phyloP scores from a whole-genome alignment of 1,284 basidiomycete species.

The Ustilago bromivora region DNA sequence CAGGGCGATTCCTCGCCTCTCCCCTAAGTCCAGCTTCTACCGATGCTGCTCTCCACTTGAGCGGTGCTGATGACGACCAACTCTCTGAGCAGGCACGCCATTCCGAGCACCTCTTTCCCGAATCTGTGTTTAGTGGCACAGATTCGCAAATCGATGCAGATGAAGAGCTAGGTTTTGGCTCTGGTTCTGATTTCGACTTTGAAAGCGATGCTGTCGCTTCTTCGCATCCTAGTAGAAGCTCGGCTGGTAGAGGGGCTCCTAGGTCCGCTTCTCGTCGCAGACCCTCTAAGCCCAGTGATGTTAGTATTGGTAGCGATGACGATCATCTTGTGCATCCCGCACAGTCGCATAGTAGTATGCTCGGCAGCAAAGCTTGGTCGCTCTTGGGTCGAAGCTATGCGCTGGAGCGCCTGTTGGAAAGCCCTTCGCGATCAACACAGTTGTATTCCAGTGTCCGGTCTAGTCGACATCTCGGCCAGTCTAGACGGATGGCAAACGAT shows the following conservation, averaged over 20 bases:
- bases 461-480: constrained; percentile 20
- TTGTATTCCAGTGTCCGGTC: constrained; percentile 43
- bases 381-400: constrained; percentile 28
- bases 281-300: constrained; percentile 30
- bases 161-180: constrained; percentile 50
- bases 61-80: constrained; percentile 25
- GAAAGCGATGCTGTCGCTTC: constrained; percentile 47
- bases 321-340: constrained; percentile 10
- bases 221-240: constrained; percentile 38
- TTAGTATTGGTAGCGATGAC: constrained; percentile 34
- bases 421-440: constrained; percentile 34
- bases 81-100: constrained; percentile 22
- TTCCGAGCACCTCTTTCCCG: constrained; percentile 33
- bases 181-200: constrained; percentile 52
- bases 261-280: constrained; percentile 21
- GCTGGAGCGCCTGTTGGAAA: constrained; percentile 26
- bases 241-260: constrained; percentile 12
- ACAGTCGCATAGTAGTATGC: constrained; percentile 21
- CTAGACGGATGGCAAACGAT: constrained; percentile 13
- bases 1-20: constrained; percentile 43
- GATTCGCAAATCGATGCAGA: constrained; percentile 48
- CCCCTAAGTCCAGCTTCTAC: constrained; percentile 38
- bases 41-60: constrained; percentile 17
- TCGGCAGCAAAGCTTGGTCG: constrained; percentile 47
- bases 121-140: constrained; percentile 38